Conservation (phyloP, 2,329 filamentous ascomycete genomes). For the Tolypocladium ovalisporum region DNA sequence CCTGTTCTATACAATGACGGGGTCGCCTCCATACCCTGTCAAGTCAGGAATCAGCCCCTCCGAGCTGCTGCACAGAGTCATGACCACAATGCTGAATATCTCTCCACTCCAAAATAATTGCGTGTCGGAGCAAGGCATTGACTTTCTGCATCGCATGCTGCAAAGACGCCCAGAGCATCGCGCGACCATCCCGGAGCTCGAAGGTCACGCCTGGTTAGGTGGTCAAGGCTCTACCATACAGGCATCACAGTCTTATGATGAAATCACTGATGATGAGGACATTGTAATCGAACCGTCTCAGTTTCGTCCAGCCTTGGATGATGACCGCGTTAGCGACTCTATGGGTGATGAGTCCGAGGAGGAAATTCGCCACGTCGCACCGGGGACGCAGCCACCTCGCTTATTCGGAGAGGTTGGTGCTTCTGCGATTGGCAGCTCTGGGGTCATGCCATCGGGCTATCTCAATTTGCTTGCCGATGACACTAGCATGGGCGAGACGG, state of each 20-base stretch:
- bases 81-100: constrained; percentile 63
- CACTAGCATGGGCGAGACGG: constrained; percentile 25
- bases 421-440: constrained; percentile 43
- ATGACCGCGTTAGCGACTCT: constrained; percentile 30
- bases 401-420: constrained; percentile 46
- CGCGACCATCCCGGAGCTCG: constrained; percentile 60
- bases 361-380: constrained; percentile 63
- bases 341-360: constrained; percentile 64
- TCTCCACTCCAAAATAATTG: constrained; percentile 45
- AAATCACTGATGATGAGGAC: constrained; percentile 49
- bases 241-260: constrained; percentile 43
- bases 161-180: constrained; percentile 69
- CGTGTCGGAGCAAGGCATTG: constrained; percentile 57
- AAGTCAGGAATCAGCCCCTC: constrained; percentile 65
- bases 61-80: constrained; percentile 75
- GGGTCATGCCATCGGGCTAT: constrained; percentile 34
- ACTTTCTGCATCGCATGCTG: constrained; percentile 71
- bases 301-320: constrained; percentile 27
- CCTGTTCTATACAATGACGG: constrained; percentile 75
- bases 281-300: constrained; percentile 51
- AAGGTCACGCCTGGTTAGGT: constrained; percentile 64
- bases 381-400: constrained; percentile 23
- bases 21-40: constrained; percentile 70
- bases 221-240: constrained; percentile 16
- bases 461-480: constrained; percentile 36